Evolutionary conservation across 2,329 filamentous ascomycete species (phyloP).

Genomic region (Nigrograna mackinnonii): DNA sequence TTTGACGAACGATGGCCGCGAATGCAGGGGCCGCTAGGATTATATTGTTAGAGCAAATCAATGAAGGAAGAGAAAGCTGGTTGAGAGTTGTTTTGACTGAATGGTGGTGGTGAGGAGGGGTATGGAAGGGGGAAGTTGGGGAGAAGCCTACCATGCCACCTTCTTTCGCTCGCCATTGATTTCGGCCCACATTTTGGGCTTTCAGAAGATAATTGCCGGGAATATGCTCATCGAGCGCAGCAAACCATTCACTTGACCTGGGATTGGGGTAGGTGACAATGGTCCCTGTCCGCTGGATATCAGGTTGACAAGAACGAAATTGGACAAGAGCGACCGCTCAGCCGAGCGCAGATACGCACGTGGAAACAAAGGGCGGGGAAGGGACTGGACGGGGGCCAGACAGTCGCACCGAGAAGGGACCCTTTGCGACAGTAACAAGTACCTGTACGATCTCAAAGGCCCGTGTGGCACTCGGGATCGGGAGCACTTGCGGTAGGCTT

Average conservation of each 20-base stretch:
- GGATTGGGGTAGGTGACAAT: conserved; percentile 1
- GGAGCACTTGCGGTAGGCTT: neutral
- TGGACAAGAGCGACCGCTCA: conserved; percentile 9
- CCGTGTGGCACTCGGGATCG: no score
- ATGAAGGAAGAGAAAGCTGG: neutral
- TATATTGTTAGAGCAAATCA: conserved; percentile 15
- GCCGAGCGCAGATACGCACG: conserved; percentile 18
- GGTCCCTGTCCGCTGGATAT: conserved; percentile 20
- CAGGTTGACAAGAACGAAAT: conserved; percentile 20
- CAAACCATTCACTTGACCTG: conserved; percentile 12
- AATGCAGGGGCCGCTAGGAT: conserved; percentile 69
- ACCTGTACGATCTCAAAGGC: no score
- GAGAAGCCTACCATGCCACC: conserved; percentile 69
- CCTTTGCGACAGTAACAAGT: no score
- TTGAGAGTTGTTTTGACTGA: neutral
- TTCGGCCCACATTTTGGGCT: conserved; percentile 56
- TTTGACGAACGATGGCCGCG: conserved; percentile 76
- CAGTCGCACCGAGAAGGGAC: no score
- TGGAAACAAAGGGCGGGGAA: no score
- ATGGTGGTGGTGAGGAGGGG: neutral
- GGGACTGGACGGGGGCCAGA: no score
- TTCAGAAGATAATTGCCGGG: conserved; percentile 24
- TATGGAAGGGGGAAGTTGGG: neutral
- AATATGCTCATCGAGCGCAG: conserved; percentile 33
- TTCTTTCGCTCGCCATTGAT: conserved; percentile 74